Percentiles rank a stretch among this genome's conserved stretches.
Conservation (phyloP, 176 grass and related monocot genomes). For the Tuctoria greenei region DNA sequence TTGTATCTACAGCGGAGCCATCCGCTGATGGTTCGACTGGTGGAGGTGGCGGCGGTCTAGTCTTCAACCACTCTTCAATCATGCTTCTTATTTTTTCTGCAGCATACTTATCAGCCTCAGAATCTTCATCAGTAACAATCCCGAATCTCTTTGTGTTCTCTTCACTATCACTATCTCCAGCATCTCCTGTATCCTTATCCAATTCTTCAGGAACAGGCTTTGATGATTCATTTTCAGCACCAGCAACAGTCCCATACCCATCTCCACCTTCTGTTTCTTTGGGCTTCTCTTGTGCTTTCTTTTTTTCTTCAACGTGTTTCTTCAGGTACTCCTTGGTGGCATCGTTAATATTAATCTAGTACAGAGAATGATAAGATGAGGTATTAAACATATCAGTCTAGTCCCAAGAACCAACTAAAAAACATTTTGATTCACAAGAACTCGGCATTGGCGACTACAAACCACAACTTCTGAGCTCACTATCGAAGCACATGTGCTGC, state of each 20-base stretch:
- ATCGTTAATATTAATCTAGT: conserved; percentile 90
- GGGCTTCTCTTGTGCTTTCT: conserved; percentile 64
- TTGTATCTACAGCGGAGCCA: conserved; percentile 49
- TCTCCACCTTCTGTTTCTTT: conserved; percentile 57
- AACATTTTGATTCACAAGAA: conserved; percentile 27
- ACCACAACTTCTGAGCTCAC: neutral
- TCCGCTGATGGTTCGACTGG: conserved; percentile 51
- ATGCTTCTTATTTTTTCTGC: conserved; percentile 66
- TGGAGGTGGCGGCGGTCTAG: conserved; percentile 65
- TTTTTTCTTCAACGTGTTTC: conserved; percentile 87
- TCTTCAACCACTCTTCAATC: conserved; percentile 93
- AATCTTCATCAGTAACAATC: conserved; percentile 82
- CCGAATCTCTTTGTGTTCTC: conserved; percentile 68
- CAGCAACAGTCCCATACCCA: conserved; percentile 35
- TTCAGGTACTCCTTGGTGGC: conserved; percentile 90
- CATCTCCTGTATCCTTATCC: conserved; percentile 50
- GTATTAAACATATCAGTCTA: neutral
- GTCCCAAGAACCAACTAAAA: conserved; percentile 4
- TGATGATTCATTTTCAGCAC: conserved; percentile 52
- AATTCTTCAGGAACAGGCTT: conserved; percentile 53
- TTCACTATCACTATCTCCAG: conserved; percentile 56
- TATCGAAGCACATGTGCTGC: neutral
- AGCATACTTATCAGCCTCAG: conserved; percentile 59
- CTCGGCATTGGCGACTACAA: neutral
- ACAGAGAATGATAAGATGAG: conserved; percentile 27